Base-by-base conservation (phyloP, 352 stramenopile genomes). In the Pythium volutum region DNA sequence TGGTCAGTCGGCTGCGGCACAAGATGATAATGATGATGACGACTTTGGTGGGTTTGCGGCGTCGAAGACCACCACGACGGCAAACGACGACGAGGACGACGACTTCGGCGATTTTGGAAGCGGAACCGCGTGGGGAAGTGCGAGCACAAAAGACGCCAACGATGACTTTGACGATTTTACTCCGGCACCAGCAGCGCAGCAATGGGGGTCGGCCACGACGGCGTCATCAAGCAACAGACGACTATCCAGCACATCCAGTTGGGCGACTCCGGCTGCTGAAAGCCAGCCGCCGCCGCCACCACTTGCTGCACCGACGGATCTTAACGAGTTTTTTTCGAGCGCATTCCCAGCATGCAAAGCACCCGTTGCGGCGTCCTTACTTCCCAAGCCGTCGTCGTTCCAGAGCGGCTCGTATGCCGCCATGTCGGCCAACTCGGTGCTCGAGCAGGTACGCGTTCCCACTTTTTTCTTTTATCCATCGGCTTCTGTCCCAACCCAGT, bases 121-220 rank as follows among this genome's bases (percentile, higher is more conserved):
- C 16, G 38, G 49, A 25, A 22, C 31, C 2, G n/a, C 60, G 18
- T 66, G 59, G 59, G 59, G 42, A 18, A 47, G 33, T 31, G 52
- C 23, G 12, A n/a, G 14, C 11, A 22, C 31, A 11, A 27, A 52
- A 26, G 49, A 65, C 46, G 55, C 69, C 26, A 61, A 69, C 23
- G 74, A 75, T 14, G 64, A 74, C 49, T 83, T 85, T 64, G 74
- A 66, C 15, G 67, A 73, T 22, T 86, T 86, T 26, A 60, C 62
- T 10, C 54, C 62, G 22, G 42, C 47, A 14, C 43, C 54, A 18
- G 16, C 26, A 18, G 23, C 53, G 0, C 52, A 67, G 22, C 52
- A 62, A 47, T 67, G 60, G 60, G 60, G 53, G 5, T 15, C 41
- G n/a, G 25, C 41, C 2, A 22, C 26, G 3, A 0, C 7, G 31